A percentile compares a stretch with the other conserved stretches of the same genome.
Conservation (phyloP, 1,284 basidiomycete genomes). For the Microbotryum scabiosae region DNA sequence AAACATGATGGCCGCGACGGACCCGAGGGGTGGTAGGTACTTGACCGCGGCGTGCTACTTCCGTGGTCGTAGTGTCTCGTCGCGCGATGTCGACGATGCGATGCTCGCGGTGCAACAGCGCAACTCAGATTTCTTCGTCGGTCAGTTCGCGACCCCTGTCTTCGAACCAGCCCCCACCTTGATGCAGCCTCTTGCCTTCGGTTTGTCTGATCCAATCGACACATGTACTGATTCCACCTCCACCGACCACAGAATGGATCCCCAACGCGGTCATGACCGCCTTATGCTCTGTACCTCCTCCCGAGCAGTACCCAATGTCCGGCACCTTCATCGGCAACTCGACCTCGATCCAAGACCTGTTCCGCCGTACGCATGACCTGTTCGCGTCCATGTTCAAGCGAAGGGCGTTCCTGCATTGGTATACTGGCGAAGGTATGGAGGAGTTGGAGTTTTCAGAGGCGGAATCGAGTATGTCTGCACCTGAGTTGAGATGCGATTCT, state of each 20-base stretch:
- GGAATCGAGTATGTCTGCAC: constrained; percentile 35
- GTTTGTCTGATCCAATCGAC: constrained; percentile 33
- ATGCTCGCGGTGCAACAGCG: constrained; percentile 41
- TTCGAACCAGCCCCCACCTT: too few relatives aligned
- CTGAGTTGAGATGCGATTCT: background rate
- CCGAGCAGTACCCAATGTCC: constrained; percentile 56
- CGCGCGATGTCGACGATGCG: constrained; percentile 57
- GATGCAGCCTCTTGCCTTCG: constrained; percentile 32
- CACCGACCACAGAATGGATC: constrained; percentile 54
- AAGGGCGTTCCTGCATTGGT: constrained; percentile 82
- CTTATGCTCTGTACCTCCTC: constrained; percentile 59
- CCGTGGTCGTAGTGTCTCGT: constrained; percentile 59
- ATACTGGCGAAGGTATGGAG: constrained; percentile 77
- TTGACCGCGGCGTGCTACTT: constrained; percentile 80
- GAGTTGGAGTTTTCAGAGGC: constrained; percentile 80
- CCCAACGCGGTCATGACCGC: constrained; percentile 47
- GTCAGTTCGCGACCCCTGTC: constrained; percentile 42
- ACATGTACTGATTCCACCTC: too few relatives aligned
- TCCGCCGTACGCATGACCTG: constrained; percentile 70
- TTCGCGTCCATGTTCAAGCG: constrained; percentile 75
- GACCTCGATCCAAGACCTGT: constrained; percentile 58
- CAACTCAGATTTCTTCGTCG: constrained; percentile 92
- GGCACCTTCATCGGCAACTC: constrained; percentile 75
- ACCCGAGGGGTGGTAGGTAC: constrained; percentile 61
- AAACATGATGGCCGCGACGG: constrained; percentile 74